A percentile compares a stretch with the other conserved stretches of the same genome.
phyloP scores from a whole-genome alignment of 1,139 yeast species.

The Lodderomyces pseudojiufengensis region DNA sequence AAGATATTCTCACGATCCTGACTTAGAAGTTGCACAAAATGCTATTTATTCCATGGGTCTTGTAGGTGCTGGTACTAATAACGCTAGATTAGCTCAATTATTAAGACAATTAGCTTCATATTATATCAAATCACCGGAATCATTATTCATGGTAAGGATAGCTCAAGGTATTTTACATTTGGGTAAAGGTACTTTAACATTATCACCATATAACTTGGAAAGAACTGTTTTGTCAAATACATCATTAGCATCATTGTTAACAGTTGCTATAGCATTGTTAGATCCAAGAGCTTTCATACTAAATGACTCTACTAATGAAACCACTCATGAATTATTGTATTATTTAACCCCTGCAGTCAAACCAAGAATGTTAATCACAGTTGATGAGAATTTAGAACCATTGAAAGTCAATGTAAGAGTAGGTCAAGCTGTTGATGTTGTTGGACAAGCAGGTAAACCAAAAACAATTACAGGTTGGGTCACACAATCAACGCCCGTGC shows the following conservation, averaged over 20 bases:
- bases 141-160: constrained; percentile 87
- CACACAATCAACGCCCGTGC: constrained; percentile 95
- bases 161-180: constrained; percentile 94
- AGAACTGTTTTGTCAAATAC: constrained; percentile 85
- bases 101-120: constrained; percentile 92
- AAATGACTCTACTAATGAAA: constrained; percentile 46
- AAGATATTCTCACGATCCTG: constrained; percentile 94
- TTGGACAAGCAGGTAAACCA: constrained; percentile 98
- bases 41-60: constrained; percentile 97
- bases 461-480: constrained; percentile 99
- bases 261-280: constrained; percentile 78
- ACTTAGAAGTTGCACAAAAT: constrained; percentile 89
- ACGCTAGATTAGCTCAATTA: constrained; percentile 95
- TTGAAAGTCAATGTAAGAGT: constrained; percentile 94
- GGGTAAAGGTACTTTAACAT: constrained; percentile 91
- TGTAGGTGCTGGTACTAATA: constrained; percentile 98
- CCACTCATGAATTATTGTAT: constrained; percentile 75
- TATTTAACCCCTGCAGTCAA: constrained; percentile 85
- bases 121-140: constrained; percentile 86
- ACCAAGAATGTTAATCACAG: constrained; percentile 90
- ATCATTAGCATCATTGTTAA: constrained; percentile 83
- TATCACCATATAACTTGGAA: constrained; percentile 88
- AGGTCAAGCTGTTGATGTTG: constrained; percentile 98
- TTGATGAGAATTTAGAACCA: constrained; percentile 84
- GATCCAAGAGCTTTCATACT: constrained; percentile 75